Conservation (phyloP, 345 rosid species). For the Gynandropsis gynandra region DNA sequence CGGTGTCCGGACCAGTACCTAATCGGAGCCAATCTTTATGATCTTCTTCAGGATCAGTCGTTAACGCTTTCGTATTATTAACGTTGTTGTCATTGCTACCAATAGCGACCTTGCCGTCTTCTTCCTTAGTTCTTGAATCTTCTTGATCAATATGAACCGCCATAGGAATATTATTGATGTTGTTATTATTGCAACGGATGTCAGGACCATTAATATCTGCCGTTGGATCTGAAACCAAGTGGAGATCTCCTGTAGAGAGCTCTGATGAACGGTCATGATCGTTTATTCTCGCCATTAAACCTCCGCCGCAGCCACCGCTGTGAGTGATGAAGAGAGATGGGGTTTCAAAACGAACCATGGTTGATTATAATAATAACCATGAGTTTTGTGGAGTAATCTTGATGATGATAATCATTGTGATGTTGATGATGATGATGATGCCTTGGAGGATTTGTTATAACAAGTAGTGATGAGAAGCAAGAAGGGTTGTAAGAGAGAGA, state of each 20-base stretch:
- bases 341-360: conserved; percentile 55
- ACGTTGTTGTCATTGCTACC: no score
- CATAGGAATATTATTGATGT: no score
- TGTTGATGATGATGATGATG: not conserved
- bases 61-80: not conserved
- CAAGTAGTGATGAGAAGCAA: conserved; percentile 17
- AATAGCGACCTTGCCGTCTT: conserved; percentile 14
- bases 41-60: conserved; percentile 22
- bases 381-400: conserved; percentile 9
- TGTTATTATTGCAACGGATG: conserved; percentile 14
- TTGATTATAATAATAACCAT: conserved; percentile 44
- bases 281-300: conserved; percentile 22
- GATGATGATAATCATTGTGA: conserved; percentile 6
- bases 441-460: no score
- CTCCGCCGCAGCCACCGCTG: conserved; percentile 32
- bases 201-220: conserved; percentile 16
- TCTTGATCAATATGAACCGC: conserved; percentile 39
- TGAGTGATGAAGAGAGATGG: conserved; percentile 25
- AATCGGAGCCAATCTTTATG: conserved; percentile 75
- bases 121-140: conserved; percentile 45
- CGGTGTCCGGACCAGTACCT: conserved; percentile 52
- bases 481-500: conserved; percentile 24
- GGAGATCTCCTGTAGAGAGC: conserved; percentile 29
- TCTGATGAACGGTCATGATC: conserved; percentile 15
- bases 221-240: conserved; percentile 44